phyloP scores from a whole-genome alignment of 805 yeast genomes.

The Pichia cephalocereana region DNA sequence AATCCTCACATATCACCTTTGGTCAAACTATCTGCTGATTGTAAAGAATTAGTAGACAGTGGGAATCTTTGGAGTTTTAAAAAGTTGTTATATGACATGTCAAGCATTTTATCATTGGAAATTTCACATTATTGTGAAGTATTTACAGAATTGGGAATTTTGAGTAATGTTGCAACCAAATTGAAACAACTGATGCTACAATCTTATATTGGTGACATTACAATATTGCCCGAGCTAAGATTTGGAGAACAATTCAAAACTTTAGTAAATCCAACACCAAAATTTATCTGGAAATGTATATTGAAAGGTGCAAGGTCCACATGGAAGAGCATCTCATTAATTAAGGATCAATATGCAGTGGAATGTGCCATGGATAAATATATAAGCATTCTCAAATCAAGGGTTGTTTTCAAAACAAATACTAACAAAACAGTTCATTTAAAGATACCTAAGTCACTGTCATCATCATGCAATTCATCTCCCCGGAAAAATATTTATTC shows the following conservation, averaged over 20 bases:
- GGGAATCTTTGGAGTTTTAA: slow-evolving; percentile 49
- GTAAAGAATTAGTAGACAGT: slow-evolving; percentile 27
- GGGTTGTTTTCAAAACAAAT: slow-evolving; percentile 34
- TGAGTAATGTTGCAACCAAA: slow-evolving; percentile 64
- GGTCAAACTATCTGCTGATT: slow-evolving; percentile 55
- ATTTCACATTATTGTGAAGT: slow-evolving; percentile 69
- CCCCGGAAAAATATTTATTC: neutral
- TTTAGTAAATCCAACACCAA: slow-evolving; percentile 74
- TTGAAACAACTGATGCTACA: slow-evolving; percentile 71
- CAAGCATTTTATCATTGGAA: slow-evolving; percentile 55
- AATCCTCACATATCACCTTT: slow-evolving; percentile 94
- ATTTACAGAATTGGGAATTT: slow-evolving; percentile 65
- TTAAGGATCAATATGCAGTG: slow-evolving; percentile 81
- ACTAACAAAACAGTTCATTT: neutral
- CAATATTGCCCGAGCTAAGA: slow-evolving; percentile 73
- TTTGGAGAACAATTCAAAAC: slow-evolving; percentile 51
- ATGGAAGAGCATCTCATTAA: slow-evolving; percentile 85
- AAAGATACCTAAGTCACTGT: neutral
- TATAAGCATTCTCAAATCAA: slow-evolving; percentile 56
- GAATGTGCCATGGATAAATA: slow-evolving; percentile 82
- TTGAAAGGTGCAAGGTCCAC: slow-evolving; percentile 84
- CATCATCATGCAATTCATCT: slow-evolving; percentile 1
- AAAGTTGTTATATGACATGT: slow-evolving; percentile 41
- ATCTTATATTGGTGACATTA: slow-evolving; percentile 87
- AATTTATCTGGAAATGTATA: slow-evolving; percentile 58